A percentile compares a stretch with the other conserved stretches of the same genome.
These are phyloP conservation scores for Raffaelea ambrosiae DNA, from an alignment of 2,329 filamentous ascomycete species.

Conservation along the genomic window DNA sequence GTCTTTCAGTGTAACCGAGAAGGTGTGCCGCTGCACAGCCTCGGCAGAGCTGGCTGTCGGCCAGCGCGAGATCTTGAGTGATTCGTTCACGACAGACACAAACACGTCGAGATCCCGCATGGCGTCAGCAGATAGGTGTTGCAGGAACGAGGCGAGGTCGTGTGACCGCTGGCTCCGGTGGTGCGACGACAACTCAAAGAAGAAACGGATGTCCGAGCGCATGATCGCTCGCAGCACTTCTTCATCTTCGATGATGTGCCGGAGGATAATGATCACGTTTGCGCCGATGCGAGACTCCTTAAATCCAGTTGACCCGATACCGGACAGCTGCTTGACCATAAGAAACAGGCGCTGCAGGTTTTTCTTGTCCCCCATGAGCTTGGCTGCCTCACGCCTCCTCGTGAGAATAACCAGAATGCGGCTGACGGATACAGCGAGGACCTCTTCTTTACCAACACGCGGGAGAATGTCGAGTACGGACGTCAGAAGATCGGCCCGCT, in stretches of 20 bases:
- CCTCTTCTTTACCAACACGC: conserved; percentile 78
- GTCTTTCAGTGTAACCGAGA: conserved; percentile 6
- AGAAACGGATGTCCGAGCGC: conserved; percentile 75
- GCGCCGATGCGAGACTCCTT: conserved; percentile 41
- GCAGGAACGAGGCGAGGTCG: conserved; percentile 66
- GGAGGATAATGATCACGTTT: conserved; percentile 75
- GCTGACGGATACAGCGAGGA: conserved; percentile 72
- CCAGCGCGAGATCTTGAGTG: conserved; percentile 65
- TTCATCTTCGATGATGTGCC: conserved; percentile 92
- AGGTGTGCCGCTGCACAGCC: conserved; percentile 1
- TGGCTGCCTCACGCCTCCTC: conserved; percentile 65
- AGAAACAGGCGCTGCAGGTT: conserved; percentile 87
- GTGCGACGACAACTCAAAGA: conserved; percentile 54
- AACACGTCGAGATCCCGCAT: conserved; percentile 79
- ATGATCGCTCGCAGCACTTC: conserved; percentile 86
- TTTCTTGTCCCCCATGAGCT: conserved; percentile 72
- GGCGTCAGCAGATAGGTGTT: conserved; percentile 69
- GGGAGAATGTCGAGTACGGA: conserved; percentile 77
- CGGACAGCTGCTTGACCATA: conserved; percentile 88
- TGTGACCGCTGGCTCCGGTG: conserved; percentile 43
- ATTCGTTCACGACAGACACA: conserved; percentile 78
- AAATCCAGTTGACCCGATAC: conserved; percentile 66
- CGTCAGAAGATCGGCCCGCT: conserved; percentile 65
- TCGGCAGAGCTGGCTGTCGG: conserved; percentile 8
- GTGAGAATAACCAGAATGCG: conserved; percentile 84